These are phyloP conservation scores for Yarrowia divulgata DNA, from an alignment of 805 yeast genomes.

Conservation along the genomic window DNA sequence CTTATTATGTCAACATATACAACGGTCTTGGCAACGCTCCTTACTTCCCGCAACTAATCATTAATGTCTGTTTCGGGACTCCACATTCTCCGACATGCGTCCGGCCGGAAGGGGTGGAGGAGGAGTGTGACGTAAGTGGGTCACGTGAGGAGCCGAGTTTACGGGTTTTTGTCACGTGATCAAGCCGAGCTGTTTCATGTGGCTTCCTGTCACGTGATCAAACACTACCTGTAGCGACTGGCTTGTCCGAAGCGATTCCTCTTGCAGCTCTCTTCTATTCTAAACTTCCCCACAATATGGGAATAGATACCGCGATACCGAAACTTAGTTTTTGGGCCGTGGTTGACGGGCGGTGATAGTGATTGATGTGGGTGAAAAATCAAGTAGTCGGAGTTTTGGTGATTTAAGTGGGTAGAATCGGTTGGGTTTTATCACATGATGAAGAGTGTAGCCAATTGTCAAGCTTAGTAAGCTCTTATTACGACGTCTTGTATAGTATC, in stretches of 20 bases:
- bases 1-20: too few species aligned
- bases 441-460: too few species aligned
- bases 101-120: neutral
- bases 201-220: neutral
- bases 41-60: neutral
- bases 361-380: too few species aligned
- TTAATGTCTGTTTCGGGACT: constrained; percentile 1
- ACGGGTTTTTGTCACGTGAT: neutral
- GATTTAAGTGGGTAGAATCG: too few species aligned
- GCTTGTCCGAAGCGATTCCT: neutral
- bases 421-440: too few species aligned
- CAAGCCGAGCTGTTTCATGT: neutral
- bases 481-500: too few species aligned
- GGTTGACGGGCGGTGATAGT: neutral
- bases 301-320: constrained; percentile 28
- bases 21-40: constrained; percentile 20
- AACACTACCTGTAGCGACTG: neutral
- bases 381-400: too few species aligned
- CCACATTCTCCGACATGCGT: neutral
- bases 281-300: constrained; percentile 19
- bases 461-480: too few species aligned
- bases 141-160: too few species aligned
- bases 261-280: neutral
- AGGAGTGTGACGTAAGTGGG: too few species aligned
- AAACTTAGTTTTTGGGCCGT: neutral